A percentile compares a stretch with the other conserved stretches of the same genome.
These are phyloP conservation scores for Exophiala bonariae DNA, from an alignment of 2,329 filamentous ascomycete genomes.

Conservation along the genomic window DNA sequence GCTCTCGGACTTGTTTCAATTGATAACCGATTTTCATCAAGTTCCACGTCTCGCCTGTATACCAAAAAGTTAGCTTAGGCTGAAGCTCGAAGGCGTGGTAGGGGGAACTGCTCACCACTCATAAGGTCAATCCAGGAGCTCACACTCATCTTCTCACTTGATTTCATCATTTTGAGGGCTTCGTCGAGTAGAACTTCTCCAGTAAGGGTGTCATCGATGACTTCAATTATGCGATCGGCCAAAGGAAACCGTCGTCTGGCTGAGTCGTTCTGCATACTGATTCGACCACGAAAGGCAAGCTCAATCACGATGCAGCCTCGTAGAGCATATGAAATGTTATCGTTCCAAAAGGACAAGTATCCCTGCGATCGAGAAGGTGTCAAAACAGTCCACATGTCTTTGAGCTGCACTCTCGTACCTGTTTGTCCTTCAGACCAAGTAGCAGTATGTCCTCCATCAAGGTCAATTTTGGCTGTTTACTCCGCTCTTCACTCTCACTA, in stretches of 20 bases:
- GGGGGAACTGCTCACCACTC: slow-evolving; percentile 69
- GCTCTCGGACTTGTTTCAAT: slow-evolving; percentile 97
- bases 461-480: slow-evolving; percentile 96
- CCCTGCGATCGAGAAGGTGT: too few relatives aligned
- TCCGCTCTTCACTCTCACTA: slow-evolving; percentile 91
- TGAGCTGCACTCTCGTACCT: slow-evolving; percentile 59
- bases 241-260: slow-evolving; percentile 88
- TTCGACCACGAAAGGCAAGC: slow-evolving; percentile 88
- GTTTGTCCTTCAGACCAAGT: slow-evolving; percentile 96
- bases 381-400: too few relatives aligned
- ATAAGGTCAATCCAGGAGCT: slow-evolving; percentile 98
- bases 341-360: slow-evolving; percentile 99
- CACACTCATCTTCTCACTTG: slow-evolving; percentile 99
- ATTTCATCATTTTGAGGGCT: slow-evolving; percentile 99
- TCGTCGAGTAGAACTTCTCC: slow-evolving; percentile 97
- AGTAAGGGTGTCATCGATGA: slow-evolving; percentile 93
- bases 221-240: slow-evolving; percentile 91
- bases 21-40: slow-evolving; percentile 99
- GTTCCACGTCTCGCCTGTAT: slow-evolving; percentile 94
- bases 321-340: slow-evolving; percentile 98
- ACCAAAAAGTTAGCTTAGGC: background rate
- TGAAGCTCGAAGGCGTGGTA: slow-evolving; percentile 1
- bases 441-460: slow-evolving; percentile 98
- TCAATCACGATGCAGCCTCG: slow-evolving; percentile 98
- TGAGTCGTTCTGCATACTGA: slow-evolving; percentile 98